Conservation (phyloP, 2,329 filamentous ascomycete species). For the Stagonosporopsis tanaceti region DNA sequence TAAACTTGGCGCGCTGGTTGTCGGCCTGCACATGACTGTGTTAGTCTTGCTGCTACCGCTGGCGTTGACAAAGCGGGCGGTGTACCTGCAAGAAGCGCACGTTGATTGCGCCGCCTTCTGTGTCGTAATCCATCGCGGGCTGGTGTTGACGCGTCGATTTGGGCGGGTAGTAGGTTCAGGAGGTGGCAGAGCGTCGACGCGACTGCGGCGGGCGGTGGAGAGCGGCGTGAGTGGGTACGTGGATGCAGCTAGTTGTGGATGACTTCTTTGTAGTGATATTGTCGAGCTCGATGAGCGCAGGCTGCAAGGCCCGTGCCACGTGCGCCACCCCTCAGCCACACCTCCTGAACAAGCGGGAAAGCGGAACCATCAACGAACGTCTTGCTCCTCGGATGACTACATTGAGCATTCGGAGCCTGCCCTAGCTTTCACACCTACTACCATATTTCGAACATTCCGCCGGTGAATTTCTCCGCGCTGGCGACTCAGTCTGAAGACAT, state of each 20-base stretch:
- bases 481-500: neutral
- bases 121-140: conserved; percentile 60
- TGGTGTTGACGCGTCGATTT: conserved; percentile 21
- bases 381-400: neutral
- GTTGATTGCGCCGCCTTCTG: conserved; percentile 54
- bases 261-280: conserved; percentile 33
- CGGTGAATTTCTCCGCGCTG: neutral
- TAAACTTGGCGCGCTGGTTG: conserved; percentile 84
- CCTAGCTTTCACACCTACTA: neutral
- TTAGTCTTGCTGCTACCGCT: conserved; percentile 26
- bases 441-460: neutral
- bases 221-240: conserved; percentile 30
- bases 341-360: neutral
- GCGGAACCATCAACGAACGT: neutral
- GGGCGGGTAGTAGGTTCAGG: conserved; percentile 12
- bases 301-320: conserved; percentile 8
- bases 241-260: conserved; percentile 21
- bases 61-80: conserved; percentile 29
- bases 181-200: conserved; percentile 26
- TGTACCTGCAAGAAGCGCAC: conserved; percentile 51
- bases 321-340: conserved; percentile 24
- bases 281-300: conserved; percentile 4
- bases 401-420: neutral
- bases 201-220: conserved; percentile 25
- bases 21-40: conserved; percentile 68